These are phyloP conservation scores for Phytophthora pistaciae DNA, from an alignment of 352 stramenopile genomes.

Conservation along the genomic window DNA sequence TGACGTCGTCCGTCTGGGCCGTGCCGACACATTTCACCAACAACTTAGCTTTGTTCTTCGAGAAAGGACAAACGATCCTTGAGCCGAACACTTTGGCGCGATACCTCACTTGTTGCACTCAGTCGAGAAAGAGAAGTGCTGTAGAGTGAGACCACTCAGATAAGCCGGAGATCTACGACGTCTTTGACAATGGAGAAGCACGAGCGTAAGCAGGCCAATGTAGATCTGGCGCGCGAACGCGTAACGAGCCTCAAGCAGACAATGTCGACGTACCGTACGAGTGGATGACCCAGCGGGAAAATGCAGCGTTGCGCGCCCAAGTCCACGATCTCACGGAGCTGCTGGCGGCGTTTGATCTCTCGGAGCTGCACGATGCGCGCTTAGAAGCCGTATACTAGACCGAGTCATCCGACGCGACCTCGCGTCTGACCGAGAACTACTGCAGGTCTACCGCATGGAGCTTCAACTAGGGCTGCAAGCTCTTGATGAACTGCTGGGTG, in stretches of 20 bases:
- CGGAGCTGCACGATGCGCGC: constrained; percentile 25
- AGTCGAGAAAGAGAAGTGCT: no score
- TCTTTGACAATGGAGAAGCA: no score
- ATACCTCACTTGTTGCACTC: no score
- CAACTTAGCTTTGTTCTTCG: neutral
- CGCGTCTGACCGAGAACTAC: constrained; percentile 15
- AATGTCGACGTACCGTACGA: constrained; percentile 15
- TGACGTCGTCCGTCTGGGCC: neutral
- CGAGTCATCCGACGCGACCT: constrained; percentile 32
- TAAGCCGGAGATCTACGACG: no score
- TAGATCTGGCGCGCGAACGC: neutral
- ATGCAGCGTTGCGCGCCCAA: constrained; percentile 28
- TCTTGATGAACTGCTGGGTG: constrained; percentile 5
- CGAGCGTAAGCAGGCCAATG: neutral
- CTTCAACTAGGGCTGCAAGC: constrained; percentile 11
- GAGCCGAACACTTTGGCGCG: no score
- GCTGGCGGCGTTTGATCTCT: constrained; percentile 37
- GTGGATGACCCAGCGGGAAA: constrained; percentile 14
- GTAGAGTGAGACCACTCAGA: no score
- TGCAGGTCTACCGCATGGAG: constrained; percentile 16
- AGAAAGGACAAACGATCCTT: constrained; percentile 8
- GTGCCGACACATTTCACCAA: constrained; percentile 3
- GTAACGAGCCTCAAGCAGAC: constrained; percentile 3
- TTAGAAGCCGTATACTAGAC: constrained; percentile 28
- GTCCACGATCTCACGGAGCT: constrained; percentile 37